Evolutionary conservation across 345 rosid genomes (phyloP), one percentile per base, ranked within the genome.

Genomic region (Jatropha curcas): DNA sequence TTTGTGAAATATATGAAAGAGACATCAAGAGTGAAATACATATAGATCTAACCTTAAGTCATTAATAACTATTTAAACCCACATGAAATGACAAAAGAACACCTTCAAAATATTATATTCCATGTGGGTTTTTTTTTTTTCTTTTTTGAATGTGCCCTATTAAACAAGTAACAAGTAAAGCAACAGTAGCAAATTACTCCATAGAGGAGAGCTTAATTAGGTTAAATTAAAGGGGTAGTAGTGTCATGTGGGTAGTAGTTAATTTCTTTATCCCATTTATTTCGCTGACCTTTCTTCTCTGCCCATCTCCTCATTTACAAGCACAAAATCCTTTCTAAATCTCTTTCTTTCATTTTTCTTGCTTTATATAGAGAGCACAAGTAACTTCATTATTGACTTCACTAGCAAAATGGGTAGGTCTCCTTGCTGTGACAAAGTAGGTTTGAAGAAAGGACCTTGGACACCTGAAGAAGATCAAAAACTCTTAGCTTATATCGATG

Each of bases 371-470:
- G 60, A 76, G 74, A 70, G 73, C 48, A 48, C 58, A 76, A 39
- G 12, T 2, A 16, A 66, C 22, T 45, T 63, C 61, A 74, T 68
- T 71, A 69, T 64, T 74, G 22, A 41, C 53, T 62, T 63, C 73
- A 6, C 70, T 7, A 73, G 66, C 79, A 50, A 60, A 30, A 71
- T 82, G 35, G 61, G 71, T 66, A 58, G 72, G 25, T 59, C 82
- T 16, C 68, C 66, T 3, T 77, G 68, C 37, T 65, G 98, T 66
- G 96, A 93, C 69, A 91, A 93, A 80, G 87, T 84, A 1, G 98
- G 97, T 1, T 74, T 93, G 75, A 93, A 93, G 90, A 93, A 89
- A 89, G 98, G 98, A 24, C 98, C 98, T 27, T 93, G 98, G 98
- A 93, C 96, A 37, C 93, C 90, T 16, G 98, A 91, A 81, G 98